These are phyloP conservation scores for Fusarium nisikadoi DNA, from an alignment of 2,329 filamentous ascomycete genomes.

Conservation along the genomic window DNA sequence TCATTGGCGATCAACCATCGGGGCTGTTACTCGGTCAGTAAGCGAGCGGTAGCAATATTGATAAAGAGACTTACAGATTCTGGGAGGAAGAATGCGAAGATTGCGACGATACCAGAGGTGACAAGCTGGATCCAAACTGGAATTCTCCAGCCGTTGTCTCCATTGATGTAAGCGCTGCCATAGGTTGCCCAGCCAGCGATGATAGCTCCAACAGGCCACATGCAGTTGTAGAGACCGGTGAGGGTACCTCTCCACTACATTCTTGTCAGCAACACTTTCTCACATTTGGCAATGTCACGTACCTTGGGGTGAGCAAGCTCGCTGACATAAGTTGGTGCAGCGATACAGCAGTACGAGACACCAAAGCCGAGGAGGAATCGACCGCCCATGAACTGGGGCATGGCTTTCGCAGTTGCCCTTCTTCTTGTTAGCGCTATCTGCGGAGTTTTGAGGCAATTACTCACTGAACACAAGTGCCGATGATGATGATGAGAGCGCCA, in stretches of 20 bases:
- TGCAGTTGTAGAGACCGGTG: conserved; percentile 55
- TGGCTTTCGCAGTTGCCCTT: conserved; percentile 47
- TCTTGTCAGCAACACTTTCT: accelerated
- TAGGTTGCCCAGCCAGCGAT: conserved; percentile 65
- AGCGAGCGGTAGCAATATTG: accelerated
- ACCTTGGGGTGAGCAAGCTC: conserved; percentile 62
- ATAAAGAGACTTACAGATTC: conserved; percentile 45
- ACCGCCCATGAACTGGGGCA: conserved; percentile 57
- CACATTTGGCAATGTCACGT: accelerated
- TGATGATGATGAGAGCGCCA: conserved; percentile 54
- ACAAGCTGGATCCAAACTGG: conserved; percentile 53
- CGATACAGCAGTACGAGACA: conserved; percentile 53
- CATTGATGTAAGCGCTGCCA: conserved; percentile 55
- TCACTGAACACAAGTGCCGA: conserved; percentile 54
- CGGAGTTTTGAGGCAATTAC: accelerated
- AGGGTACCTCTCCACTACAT: conserved; percentile 57
- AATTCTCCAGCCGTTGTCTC: conserved; percentile 50
- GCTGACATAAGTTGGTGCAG: conserved; percentile 54
- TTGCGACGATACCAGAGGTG: conserved; percentile 51
- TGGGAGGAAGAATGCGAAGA: conserved; percentile 51
- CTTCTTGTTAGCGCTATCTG: accelerated
- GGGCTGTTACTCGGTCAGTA: conserved; percentile 32
- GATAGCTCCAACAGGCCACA: conserved; percentile 56
- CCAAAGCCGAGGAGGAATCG: conserved; percentile 67
- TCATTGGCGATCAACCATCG: conserved; percentile 55